Conservation (phyloP, 495 filamentous ascomycete species). For the Cairneyella variabilis region DNA sequence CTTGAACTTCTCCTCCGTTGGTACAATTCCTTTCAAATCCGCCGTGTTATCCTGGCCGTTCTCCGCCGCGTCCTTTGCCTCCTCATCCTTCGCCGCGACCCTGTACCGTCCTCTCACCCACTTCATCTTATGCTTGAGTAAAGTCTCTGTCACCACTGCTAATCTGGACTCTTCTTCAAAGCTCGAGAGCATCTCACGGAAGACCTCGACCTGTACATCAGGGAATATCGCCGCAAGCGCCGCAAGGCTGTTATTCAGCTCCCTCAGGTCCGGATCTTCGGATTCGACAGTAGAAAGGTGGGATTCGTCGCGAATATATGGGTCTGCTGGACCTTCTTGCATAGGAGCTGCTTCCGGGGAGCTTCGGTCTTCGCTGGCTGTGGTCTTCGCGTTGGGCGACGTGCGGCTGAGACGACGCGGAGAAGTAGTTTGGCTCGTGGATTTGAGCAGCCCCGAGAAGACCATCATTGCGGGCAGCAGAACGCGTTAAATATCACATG, state of each 20-base stretch:
- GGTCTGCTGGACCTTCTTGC: constrained; percentile 17
- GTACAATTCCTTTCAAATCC: constrained; percentile 38
- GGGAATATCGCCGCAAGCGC: constrained; percentile 77
- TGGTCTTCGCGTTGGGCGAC: constrained; percentile 3
- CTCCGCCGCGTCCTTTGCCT: constrained; percentile 7
- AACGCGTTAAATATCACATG: constrained; percentile 5
- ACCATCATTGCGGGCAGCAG: constrained; percentile 25
- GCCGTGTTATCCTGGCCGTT: constrained; percentile 1
- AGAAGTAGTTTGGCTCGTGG: constrained; percentile 7
- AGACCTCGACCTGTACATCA: constrained; percentile 83
- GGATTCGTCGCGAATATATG: constrained; percentile 43
- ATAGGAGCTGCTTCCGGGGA: constrained; percentile 13
- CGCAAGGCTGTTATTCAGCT: constrained; percentile 72
- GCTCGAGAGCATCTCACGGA: constrained; percentile 79
- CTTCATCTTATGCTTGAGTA: constrained; percentile 71
- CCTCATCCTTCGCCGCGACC: constrained; percentile 32
- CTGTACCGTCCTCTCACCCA: constrained; percentile 76
- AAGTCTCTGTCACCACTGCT: constrained; percentile 77
- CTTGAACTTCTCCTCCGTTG: constrained; percentile 70
- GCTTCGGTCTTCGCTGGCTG: constrained; percentile 8
- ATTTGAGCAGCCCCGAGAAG: constrained; percentile 25
- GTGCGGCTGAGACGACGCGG: constrained; percentile 9
- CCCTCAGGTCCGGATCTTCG: constrained; percentile 57
- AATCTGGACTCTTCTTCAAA: constrained; percentile 81
- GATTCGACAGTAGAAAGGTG: constrained; percentile 35